Evolutionary conservation across 352 stramenopile genomes (phyloP).

Genomic region (Pythium biforme): DNA sequence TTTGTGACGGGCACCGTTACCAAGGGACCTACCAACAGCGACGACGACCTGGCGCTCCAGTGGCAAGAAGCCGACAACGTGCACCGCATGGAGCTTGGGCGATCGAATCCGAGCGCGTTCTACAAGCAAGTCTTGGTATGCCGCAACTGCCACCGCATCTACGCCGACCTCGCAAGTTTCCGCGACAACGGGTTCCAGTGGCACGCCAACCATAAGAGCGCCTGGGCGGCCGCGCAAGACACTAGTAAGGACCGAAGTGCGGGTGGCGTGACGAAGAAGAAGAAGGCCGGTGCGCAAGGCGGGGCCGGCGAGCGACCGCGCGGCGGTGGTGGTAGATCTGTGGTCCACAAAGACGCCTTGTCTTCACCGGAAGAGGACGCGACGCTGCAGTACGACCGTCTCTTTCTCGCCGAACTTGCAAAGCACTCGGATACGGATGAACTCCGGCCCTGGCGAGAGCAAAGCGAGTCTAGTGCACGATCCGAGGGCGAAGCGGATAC

Average conservation of each 20-base stretch:
- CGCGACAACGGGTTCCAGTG: conserved; percentile 51
- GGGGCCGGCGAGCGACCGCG: not conserved
- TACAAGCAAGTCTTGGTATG: conserved; percentile 82
- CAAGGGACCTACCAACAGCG: not conserved
- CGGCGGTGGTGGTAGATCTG: not conserved
- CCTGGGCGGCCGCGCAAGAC: conserved; percentile 10
- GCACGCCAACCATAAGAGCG: conserved; percentile 15
- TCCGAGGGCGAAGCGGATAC: not conserved
- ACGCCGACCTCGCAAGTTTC: conserved; percentile 50
- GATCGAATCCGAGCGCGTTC: conserved; percentile 61
- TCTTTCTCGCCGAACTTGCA: conserved; percentile 68
- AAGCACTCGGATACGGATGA: conserved; percentile 38
- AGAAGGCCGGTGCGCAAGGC: not conserved
- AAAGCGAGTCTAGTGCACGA: not conserved
- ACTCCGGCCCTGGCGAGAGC: not conserved
- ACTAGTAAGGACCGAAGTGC: not conserved
- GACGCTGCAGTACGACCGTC: conserved; percentile 24
- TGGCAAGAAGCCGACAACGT: conserved; percentile 73
- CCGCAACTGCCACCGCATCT: conserved; percentile 70
- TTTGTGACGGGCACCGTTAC: conserved; percentile 34
- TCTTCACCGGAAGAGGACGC: conserved; percentile 21
- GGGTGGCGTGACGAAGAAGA: conserved; percentile 4
- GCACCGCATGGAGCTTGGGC: conserved; percentile 59
- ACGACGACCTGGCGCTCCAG: conserved; percentile 35
- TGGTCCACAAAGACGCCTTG: not conserved